These are phyloP conservation scores for Litchi chinensis DNA, from an alignment of 345 rosid species.

Conservation along the genomic window DNA sequence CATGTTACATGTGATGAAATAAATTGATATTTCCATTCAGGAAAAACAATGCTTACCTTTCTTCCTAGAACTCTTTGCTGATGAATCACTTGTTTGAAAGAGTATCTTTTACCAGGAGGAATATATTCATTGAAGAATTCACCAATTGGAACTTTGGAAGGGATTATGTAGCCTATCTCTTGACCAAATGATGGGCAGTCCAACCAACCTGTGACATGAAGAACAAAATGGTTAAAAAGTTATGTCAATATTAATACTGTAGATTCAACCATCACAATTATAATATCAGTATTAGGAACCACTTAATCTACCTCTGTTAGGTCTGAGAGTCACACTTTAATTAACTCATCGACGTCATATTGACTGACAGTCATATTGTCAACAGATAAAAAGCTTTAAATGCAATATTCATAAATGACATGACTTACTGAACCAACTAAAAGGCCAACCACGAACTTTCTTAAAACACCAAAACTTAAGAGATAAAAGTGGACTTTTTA, in stretches of 20 bases:
- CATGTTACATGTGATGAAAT: not conserved
- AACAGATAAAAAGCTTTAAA: not conserved
- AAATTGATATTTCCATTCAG: not conserved
- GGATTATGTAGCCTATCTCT: slow-evolving; percentile 71
- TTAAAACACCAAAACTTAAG: too few species aligned
- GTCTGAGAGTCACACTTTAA: not conserved
- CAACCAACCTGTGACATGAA: slow-evolving; percentile 71
- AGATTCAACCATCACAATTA: not conserved
- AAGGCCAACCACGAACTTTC: too few species aligned
- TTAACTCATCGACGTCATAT: not conserved
- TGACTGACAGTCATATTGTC: not conserved
- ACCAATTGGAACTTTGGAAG: slow-evolving; percentile 93
- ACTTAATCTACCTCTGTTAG: not conserved
- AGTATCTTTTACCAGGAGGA: slow-evolving; percentile 94
- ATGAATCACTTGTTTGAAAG: slow-evolving; percentile 88
- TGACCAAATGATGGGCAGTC: slow-evolving; percentile 83
- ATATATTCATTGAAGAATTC: slow-evolving; percentile 72
- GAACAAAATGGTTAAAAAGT: not conserved
- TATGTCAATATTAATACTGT: not conserved
- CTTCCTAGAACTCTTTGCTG: slow-evolving; percentile 73
- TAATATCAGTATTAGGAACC: not conserved
- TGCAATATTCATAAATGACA: not conserved
- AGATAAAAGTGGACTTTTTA: not conserved
- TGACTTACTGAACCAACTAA: not conserved
- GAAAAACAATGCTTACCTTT: slow-evolving; percentile 49